Conservation (phyloP, 495 filamentous ascomycete species). For the Neurospora africana region DNA sequence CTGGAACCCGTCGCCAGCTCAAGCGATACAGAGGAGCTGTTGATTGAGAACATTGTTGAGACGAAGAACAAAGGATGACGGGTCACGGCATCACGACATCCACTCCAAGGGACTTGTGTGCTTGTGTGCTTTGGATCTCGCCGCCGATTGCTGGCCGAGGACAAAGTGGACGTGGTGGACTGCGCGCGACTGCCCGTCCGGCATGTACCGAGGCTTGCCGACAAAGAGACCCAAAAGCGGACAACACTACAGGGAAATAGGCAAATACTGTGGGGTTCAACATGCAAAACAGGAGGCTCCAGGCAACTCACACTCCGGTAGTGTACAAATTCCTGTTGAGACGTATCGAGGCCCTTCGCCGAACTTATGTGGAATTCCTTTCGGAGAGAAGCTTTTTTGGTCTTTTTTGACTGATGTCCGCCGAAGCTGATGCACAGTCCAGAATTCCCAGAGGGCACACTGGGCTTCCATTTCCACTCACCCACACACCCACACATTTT, state of each 20-base stretch:
- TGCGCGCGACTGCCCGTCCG: neutral
- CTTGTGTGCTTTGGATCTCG: neutral
- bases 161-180: neutral
- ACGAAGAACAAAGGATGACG: neutral
- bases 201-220: slow-evolving; percentile 18
- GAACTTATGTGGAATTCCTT: neutral
- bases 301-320: neutral
- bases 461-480: neutral
- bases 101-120: neutral
- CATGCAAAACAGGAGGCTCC: neutral
- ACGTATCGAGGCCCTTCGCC: neutral
- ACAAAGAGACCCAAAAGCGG: slow-evolving; percentile 4
- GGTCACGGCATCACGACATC: neutral
- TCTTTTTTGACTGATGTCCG: neutral
- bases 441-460: neutral
- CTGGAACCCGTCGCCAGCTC: neutral
- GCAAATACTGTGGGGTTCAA: neutral
- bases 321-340: neutral
- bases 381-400: neutral
- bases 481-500: neutral
- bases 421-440: neutral
- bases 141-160: neutral
- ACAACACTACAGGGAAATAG: neutral
- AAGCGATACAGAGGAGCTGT: neutral
- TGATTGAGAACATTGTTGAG: neutral